Evolutionary conservation across 129 eudicot genomes (phyloP).

Genomic region (Tanacetum coccineum): DNA sequence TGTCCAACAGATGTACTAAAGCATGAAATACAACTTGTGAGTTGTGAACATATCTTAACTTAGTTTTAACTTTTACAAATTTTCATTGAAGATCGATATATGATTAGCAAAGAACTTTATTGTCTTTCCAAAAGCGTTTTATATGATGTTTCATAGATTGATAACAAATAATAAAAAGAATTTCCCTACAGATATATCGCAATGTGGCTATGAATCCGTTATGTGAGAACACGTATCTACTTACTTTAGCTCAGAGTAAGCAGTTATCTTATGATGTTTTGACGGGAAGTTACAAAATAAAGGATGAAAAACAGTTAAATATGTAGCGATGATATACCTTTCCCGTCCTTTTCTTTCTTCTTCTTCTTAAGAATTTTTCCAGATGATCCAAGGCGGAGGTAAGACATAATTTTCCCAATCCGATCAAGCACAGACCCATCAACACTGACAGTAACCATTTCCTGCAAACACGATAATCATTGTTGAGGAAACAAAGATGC

Average conservation of each 20-base stretch:
- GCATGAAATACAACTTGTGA: too few relatives aligned
- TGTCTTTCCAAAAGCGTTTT: too few relatives aligned
- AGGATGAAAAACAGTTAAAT: constrained; percentile 1
- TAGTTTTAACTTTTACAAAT: too few relatives aligned
- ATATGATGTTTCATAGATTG: too few relatives aligned
- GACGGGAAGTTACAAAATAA: not conserved
- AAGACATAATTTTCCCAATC: constrained; percentile 91
- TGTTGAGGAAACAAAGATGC: constrained; percentile 13
- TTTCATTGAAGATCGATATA: too few relatives aligned
- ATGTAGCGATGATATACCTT: constrained; percentile 43
- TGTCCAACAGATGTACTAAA: too few relatives aligned
- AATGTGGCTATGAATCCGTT: not conserved
- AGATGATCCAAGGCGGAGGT: constrained; percentile 98
- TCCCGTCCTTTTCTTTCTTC: constrained; percentile 83
- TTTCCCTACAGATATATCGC: too few relatives aligned
- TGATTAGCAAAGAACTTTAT: too few relatives aligned
- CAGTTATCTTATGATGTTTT: not conserved
- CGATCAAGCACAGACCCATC: constrained; percentile 96
- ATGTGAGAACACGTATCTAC: constrained; percentile 22
- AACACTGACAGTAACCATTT: constrained; percentile 92
- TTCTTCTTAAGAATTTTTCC: constrained; percentile 97
- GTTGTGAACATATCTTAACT: too few relatives aligned
- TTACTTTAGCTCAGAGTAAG: not conserved
- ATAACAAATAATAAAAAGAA: too few relatives aligned
- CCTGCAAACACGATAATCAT: constrained; percentile 41